A percentile compares a stretch with the other conserved stretches of the same genome.
These are phyloP conservation scores for Linderniella brevidens DNA, from an alignment of 257 asterid genomes.

Conservation along the genomic window DNA sequence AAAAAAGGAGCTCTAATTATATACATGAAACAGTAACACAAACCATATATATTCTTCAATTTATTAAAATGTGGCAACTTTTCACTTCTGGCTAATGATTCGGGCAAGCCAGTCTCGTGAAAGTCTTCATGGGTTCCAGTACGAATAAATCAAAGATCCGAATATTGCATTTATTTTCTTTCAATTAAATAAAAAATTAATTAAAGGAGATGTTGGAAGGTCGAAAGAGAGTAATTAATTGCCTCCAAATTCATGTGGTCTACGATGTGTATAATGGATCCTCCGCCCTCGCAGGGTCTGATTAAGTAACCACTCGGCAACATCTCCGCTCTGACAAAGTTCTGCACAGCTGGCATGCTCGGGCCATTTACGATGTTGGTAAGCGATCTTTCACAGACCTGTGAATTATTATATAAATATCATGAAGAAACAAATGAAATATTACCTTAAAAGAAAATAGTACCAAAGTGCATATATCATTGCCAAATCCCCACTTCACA, in stretches of 20 bases:
- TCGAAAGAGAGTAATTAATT: conserved; percentile 1
- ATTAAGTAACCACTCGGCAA: conserved; percentile 90
- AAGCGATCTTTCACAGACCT: conserved; percentile 90
- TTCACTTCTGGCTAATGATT: too few species aligned
- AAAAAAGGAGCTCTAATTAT: too few species aligned
- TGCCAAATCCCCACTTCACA: too few species aligned
- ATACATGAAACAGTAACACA: conserved; percentile 15
- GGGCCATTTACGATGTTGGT: conserved; percentile 97
- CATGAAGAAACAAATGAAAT: not conserved
- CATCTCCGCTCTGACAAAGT: conserved; percentile 81
- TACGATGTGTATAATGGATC: conserved; percentile 38
- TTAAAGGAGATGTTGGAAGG: not conserved
- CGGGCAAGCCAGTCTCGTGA: too few species aligned
- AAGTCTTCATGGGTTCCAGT: too few species aligned
- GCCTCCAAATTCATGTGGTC: conserved; percentile 93
- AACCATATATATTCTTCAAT: not conserved
- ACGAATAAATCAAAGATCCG: too few species aligned
- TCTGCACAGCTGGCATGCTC: conserved; percentile 77
- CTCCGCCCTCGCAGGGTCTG: conserved; percentile 97
- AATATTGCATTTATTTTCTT: too few species aligned
- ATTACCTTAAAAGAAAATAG: too few species aligned
- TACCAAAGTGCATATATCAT: too few species aligned
- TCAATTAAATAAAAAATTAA: too few species aligned
- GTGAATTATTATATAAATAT: not conserved
- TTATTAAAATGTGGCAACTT: not conserved